phyloP scores from a whole-genome alignment of 306 rosid genomes.

The Gillenia trifoliata region DNA sequence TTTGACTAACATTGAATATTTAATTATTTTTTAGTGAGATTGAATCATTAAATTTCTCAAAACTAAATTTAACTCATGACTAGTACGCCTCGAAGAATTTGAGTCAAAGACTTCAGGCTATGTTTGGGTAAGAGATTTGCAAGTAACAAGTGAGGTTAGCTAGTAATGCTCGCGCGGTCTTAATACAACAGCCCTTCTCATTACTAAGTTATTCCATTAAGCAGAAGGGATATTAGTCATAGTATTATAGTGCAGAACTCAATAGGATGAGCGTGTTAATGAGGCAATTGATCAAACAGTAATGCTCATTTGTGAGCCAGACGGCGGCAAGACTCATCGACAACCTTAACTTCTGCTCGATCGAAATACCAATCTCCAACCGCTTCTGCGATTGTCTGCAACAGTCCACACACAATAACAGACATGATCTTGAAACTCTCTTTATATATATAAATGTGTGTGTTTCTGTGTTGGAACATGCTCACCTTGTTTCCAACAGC shows the following conservation, averaged over 20 bases:
- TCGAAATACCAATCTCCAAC: conserved; percentile 95
- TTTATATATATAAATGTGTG: background rate
- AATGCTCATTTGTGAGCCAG: conserved; percentile 33
- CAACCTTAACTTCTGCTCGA: conserved; percentile 51
- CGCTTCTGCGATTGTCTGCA: conserved; percentile 77
- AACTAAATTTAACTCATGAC: too few relatives aligned
- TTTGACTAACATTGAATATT: too few relatives aligned
- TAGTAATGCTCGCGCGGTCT: too few relatives aligned
- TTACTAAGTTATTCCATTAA: conserved; percentile 6
- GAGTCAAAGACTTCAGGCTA: too few relatives aligned
- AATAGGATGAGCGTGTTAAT: background rate
- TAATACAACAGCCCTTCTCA: background rate
- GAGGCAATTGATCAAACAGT: conserved; percentile 8
- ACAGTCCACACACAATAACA: background rate
- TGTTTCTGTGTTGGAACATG: background rate
- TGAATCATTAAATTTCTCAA: too few relatives aligned
- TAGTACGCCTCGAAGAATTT: too few relatives aligned
- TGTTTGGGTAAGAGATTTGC: too few relatives aligned
- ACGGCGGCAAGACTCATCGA: conserved; percentile 70
- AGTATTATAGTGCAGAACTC: background rate
- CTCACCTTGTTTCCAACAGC: conserved; percentile 61
- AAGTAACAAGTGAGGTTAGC: too few relatives aligned
- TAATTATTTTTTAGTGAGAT: too few relatives aligned
- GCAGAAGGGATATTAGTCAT: background rate
- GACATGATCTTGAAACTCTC: background rate